Percentiles rank a stretch among this genome's conserved stretches.
Evolutionary conservation across 495 filamentous ascomycete species (phyloP).

Genomic region (Hypoxylon crocopeplum): DNA sequence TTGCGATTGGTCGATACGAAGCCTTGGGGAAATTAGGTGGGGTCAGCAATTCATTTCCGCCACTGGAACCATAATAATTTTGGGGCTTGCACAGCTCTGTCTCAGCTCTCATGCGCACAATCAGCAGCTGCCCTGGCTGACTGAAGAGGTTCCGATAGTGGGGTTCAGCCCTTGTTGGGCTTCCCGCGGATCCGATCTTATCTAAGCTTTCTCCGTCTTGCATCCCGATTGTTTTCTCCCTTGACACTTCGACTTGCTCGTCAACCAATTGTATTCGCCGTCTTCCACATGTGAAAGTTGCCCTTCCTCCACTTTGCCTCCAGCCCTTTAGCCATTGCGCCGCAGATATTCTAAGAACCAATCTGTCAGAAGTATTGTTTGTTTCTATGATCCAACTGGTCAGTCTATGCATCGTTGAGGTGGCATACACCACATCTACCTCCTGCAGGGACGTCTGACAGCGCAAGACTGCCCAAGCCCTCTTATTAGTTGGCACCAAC

Average conservation of each 20-base stretch:
- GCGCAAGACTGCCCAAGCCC: conserved; percentile 16
- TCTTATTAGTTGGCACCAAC: conserved; percentile 30
- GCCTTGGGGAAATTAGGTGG: not conserved
- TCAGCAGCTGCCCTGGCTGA: too few relatives aligned
- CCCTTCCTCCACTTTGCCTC: conserved; percentile 17
- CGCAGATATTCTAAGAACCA: conserved; percentile 10
- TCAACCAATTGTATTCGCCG: conserved; percentile 20
- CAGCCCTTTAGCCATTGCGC: conserved; percentile 13
- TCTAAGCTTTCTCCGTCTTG: conserved; percentile 24
- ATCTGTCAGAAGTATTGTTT: conserved; percentile 18
- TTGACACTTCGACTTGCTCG: not conserved
- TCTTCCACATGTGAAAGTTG: conserved; percentile 29
- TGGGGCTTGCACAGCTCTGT: not conserved
- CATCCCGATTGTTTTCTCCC: conserved; percentile 22
- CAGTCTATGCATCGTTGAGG: not conserved
- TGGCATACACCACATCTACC: conserved; percentile 2
- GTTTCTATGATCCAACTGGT: conserved; percentile 20
- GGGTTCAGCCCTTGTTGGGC: too few relatives aligned
- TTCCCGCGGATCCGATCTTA: too few relatives aligned
- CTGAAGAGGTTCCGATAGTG: too few relatives aligned
- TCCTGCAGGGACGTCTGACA: conserved; percentile 35
- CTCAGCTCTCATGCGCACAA: not conserved
- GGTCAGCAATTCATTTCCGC: too few relatives aligned
- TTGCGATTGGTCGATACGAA: not conserved
- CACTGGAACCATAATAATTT: too few relatives aligned